Evolutionary conservation across 805 yeast species (phyloP).

Genomic region (Millerago galiae): DNA sequence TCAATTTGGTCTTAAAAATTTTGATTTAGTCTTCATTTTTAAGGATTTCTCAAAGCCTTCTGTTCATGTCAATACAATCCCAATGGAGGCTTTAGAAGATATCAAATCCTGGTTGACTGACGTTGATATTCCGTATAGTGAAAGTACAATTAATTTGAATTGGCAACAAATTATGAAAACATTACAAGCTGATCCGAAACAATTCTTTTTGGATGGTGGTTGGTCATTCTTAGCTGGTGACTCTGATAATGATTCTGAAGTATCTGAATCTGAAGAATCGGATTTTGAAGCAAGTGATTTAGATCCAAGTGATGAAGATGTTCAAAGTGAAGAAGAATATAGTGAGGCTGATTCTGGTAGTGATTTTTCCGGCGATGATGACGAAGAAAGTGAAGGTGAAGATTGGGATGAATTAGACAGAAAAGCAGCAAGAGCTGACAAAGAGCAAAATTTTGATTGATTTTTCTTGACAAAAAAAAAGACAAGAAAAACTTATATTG

Average conservation of each 20-base stretch:
- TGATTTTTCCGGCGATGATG: constrained; percentile 32
- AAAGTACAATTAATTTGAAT: constrained; percentile 91
- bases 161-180: constrained; percentile 97
- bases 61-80: constrained; percentile 89
- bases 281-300: constrained; percentile 40
- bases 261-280: constrained; percentile 45
- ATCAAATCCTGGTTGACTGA: constrained; percentile 97
- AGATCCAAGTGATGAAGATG: constrained; percentile 37
- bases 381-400: constrained; percentile 35
- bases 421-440: constrained; percentile 27
- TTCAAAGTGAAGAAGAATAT: constrained; percentile 30
- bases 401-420: constrained; percentile 25
- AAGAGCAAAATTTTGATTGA: constrained; percentile 14
- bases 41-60: constrained; percentile 86
- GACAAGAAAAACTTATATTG: too few relatives aligned
- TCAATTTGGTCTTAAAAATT: constrained; percentile 93
- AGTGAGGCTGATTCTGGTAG: constrained; percentile 29
- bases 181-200: constrained; percentile 84
- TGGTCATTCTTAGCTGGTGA: constrained; percentile 92
- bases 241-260: constrained; percentile 70
- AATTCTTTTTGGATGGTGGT: constrained; percentile 91
- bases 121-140: constrained; percentile 91
- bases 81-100: constrained; percentile 85
- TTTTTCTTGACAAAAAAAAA: too few relatives aligned
- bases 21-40: constrained; percentile 93